Base-by-base conservation (phyloP, 2,329 filamentous ascomycete species). In the Xylariaceae sp. region DNA sequence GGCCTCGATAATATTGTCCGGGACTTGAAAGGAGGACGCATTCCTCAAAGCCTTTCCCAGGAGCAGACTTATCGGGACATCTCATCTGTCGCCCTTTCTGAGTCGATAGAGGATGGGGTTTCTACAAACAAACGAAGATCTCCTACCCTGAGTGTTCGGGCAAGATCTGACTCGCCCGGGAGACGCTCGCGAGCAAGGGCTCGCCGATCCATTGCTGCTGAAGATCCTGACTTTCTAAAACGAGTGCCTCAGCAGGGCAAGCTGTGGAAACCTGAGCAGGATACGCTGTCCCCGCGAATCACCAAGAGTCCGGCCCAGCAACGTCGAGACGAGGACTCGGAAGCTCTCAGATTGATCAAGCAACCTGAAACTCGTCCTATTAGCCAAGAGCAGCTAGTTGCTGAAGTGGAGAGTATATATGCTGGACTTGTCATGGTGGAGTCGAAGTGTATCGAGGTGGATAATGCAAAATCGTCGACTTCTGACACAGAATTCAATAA, bases 391-490 rank as follows among this genome's bases (percentile, higher is more conserved):
- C 87, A 95, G 60, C 76, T 96, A 0, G 82, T 89, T 0, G 83
- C 84, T 1, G 90, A 96, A 62, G 87, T 95, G 0, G 90, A 90
- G 52, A 84, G 84, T 0, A 93, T 93, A 5, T 96, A 96, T 61
- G 84, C 86, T 0, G 90, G 89, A 0, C 70, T 96, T 0, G 85
- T 90, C 0, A 89, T 93, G 83, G 88, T 96, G 0, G 92, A 97
- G 66, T 83, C 81, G 22, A 90, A 93, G 60, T 92, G 90, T 61
- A 91, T 94, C 1, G 87, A 94, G 48, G 86, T 94, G 1, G 88
- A 92, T 60, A 83, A 81, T 17, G 76, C 81, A 0, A 80, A 83
- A 42, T 77, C 75, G 0, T 71, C 72, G 0, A 72, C 76, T 17
- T 62, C 38, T 6, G 62, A 62, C 12, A 54, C 65, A 0, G 73